Evolutionary conservation across 2,329 filamentous ascomycete species (phyloP).

Genomic region (Apiospora sp.): DNA sequence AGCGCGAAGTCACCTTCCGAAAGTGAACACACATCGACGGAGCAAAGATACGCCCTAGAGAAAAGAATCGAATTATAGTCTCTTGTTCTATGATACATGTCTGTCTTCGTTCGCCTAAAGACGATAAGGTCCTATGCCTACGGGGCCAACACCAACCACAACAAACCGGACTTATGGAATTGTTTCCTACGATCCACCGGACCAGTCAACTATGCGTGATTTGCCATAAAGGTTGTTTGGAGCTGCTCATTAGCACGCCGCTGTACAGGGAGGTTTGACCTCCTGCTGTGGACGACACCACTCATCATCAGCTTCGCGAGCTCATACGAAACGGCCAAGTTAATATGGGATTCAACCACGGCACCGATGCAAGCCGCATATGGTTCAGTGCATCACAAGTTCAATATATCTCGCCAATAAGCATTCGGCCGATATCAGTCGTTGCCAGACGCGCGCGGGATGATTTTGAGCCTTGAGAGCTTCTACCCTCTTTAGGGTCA

Average conservation of each 20-base stretch:
- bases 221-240: background rate
- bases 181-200: conserved; percentile 1
- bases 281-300: background rate
- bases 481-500: background rate
- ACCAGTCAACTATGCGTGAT: background rate
- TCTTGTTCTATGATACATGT: background rate
- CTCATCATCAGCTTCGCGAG: background rate
- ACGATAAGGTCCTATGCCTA: background rate
- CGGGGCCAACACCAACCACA: background rate
- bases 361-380: background rate
- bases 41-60: background rate
- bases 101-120: background rate
- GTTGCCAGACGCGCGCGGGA: background rate
- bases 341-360: background rate
- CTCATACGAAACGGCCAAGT: background rate
- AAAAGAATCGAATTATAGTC: background rate
- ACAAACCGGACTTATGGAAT: background rate
- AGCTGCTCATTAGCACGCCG: background rate
- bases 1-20: conserved; percentile 8
- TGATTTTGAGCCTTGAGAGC: background rate
- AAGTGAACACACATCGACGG: background rate
- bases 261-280: background rate
- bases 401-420: background rate
- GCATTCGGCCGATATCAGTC: background rate
- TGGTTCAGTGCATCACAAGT: background rate